Base-by-base conservation (phyloP, 441 rosid species). In the Kokia cookei region DNA sequence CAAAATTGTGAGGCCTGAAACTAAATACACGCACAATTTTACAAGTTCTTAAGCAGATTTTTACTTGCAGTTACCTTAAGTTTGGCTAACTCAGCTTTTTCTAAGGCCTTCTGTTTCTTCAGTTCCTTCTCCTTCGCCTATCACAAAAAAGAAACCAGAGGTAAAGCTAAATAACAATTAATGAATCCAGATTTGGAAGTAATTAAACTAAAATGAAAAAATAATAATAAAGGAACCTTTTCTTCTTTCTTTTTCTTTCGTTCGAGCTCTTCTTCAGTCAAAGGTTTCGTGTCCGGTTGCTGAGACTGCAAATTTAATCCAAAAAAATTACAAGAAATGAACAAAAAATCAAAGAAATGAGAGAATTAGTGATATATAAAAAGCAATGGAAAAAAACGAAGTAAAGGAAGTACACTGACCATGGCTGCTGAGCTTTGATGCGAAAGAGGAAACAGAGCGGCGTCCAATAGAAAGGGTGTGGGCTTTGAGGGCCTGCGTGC, bases 191-290 rank as follows among this genome's bases (percentile, higher is more conserved):
- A 35, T 51, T 51, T 50, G 50, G 3, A 48, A 1, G 22, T 22
- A 58, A 64, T 19, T 11, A 35, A 15, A 48, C 42, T 1, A 53
- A 8, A 62, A 29, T 61, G 55, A n/a, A 24, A 9, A 14, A 15
- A 13, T 43, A 43, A 10, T 43, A 27, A 55, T 2, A 7, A 3
- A 29, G 4, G 50, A 29, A 92, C 97, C 90, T 91, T 93, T 71
- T 93, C 97, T 73, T 93, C 97, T 72, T 93, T 95, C 85, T 87
- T 95, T 93, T 91, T 91, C 89, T 95, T 90, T 47, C 95, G 83
- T 80, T 94, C 98, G 15, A 87, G 85, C 19, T 94, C 98, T 77
- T 93, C 94, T 29, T 79, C 86, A 4, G 82, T 82, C 61, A 70
- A 79, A 0, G 71, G 75, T 83, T 84, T 87, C 71, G 78, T 80